Conservation (phyloP, 2,329 filamentous ascomycete genomes). For the Colletotrichum salicis region DNA sequence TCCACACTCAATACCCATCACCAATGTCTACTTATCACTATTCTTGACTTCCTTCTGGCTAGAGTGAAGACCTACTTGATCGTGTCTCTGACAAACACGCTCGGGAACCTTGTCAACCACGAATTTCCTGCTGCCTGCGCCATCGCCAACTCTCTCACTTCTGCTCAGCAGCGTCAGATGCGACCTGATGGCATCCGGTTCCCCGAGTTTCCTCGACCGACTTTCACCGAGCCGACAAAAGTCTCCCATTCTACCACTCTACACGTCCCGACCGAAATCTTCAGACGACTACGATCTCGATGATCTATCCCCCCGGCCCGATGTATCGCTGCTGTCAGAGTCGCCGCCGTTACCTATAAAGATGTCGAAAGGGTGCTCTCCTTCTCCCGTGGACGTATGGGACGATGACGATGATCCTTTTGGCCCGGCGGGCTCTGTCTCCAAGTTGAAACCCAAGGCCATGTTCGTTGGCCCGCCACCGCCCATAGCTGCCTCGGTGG, state of each 20-base stretch:
- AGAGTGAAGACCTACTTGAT: not conserved
- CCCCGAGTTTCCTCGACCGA: constrained; percentile 36
- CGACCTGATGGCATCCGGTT: constrained; percentile 30
- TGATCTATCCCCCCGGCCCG: constrained; percentile 50
- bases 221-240: constrained; percentile 30
- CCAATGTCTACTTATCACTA: not conserved
- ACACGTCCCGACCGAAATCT: constrained; percentile 38
- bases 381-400: constrained; percentile 28
- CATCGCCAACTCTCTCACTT: not conserved
- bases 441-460: constrained; percentile 44
- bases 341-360: constrained; percentile 36
- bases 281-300: constrained; percentile 51
- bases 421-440: constrained; percentile 45
- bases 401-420: constrained; percentile 17
- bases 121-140: not conserved
- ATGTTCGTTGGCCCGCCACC: constrained; percentile 63
- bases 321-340: constrained; percentile 41
- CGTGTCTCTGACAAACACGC: not conserved
- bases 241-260: constrained; percentile 42
- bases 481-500: constrained; percentile 58
- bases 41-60: not conserved
- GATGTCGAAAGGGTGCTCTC: constrained; percentile 22
- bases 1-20: not conserved
- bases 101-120: not conserved
- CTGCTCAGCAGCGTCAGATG: constrained; percentile 1